Evolutionary conservation across 2,329 filamentous ascomycete genomes (phyloP).

Genomic region (Aspergillus costaricaensis): DNA sequence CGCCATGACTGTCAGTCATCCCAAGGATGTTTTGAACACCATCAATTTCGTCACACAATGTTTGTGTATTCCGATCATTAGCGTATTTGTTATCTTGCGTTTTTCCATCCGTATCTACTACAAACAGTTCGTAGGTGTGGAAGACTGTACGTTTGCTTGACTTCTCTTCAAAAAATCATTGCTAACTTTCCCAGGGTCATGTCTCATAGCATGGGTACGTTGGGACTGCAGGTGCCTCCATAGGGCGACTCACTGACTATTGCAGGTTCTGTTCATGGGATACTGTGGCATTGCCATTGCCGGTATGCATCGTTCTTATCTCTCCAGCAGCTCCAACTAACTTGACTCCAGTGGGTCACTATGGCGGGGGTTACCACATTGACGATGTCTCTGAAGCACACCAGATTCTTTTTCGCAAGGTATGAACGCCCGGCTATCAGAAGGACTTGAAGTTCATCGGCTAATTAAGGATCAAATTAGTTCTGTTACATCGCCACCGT

Average conservation of each 20-base stretch:
- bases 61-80: conserved; percentile 39
- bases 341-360: conserved; percentile 27
- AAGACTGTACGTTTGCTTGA: conserved; percentile 35
- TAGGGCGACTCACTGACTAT: background rate
- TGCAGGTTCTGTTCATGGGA: conserved; percentile 34
- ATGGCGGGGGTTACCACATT: conserved; percentile 41
- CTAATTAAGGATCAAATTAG: conserved; percentile 5
- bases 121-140: conserved; percentile 31
- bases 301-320: conserved; percentile 17
- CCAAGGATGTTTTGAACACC: conserved; percentile 31
- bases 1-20: conserved; percentile 23
- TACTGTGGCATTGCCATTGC: conserved; percentile 37
- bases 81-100: conserved; percentile 34
- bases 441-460: no score
- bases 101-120: conserved; percentile 36
- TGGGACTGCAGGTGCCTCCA: background rate
- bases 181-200: conserved; percentile 9
- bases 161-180: background rate
- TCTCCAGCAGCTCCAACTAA: background rate
- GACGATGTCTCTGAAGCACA: conserved; percentile 25
- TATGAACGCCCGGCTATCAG: conserved; percentile 7
- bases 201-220: conserved; percentile 27
- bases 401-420: conserved; percentile 30
- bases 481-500: conserved; percentile 42
- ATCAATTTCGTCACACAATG: conserved; percentile 40